Evolutionary conservation across 2,329 filamentous ascomycete genomes (phyloP), one percentile per base, ranked within the genome.

Genomic region (Colletotrichum sp.): DNA sequence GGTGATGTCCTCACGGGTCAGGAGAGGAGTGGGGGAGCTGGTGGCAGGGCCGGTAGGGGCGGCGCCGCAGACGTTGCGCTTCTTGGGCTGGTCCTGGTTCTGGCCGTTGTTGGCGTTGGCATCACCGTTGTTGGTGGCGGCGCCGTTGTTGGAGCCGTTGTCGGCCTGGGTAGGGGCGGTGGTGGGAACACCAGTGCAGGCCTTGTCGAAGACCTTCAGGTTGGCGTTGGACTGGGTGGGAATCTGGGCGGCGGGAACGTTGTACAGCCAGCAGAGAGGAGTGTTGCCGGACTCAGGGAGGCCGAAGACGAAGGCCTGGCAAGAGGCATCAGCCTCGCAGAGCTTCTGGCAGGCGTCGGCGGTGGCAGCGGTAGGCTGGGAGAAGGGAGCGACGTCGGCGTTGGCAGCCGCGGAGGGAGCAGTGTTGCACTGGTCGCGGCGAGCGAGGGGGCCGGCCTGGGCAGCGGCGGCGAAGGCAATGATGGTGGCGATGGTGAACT

Each of bases 11-110:
- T 68, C 8, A 18, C 62, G 58, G 28, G 43, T 74, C 43, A 66
- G 48, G 8, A 74, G 66, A 24, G 74, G 74, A 24, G 66, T 66
- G 9, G 65, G 71, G 4, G 24, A 6, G 55, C 26, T 74, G 60
- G 64, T 66, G 36, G 61, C 48, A 13, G 74, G 70, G 61, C 70
- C 74, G n/a, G 71, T 34, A 2, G 74, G 74, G 62, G 74, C 62
- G 32, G 60, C 71, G 55, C 71, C 66, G 71, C 71, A 76, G 65
- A 64, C 69, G 48, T 68, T 48, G 62, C 62, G 62, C 62, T 66
- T 66, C 62, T 66, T 66, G 36, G 62, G 62, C 58, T 62, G 58
- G 21, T 43, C 32, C 34, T 66, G 34, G 62, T 26, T 34, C 38
- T 66, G 62, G 62, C 34, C 38, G 26, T 66, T 66, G 62, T 48